phyloP scores from a whole-genome alignment of 768 basidiomycete genomes.

The Pleurotus citrinopileatus region DNA sequence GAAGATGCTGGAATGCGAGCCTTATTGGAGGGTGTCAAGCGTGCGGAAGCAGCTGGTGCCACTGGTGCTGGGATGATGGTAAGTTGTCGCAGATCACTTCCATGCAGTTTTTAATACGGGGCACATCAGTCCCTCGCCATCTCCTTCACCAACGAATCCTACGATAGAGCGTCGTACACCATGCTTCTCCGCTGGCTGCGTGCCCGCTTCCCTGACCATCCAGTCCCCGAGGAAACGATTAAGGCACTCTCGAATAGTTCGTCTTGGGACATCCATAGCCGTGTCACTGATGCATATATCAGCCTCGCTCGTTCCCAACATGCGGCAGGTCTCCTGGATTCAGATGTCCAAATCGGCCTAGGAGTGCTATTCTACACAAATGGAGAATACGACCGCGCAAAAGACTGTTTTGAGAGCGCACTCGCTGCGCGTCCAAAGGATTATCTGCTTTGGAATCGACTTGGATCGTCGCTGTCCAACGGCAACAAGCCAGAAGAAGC shows the following conservation, averaged over 20 bases:
- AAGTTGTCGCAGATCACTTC: slow-evolving; percentile 22
- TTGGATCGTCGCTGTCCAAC: slow-evolving; percentile 94
- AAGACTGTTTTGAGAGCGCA: slow-evolving; percentile 93
- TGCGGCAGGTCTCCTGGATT: slow-evolving; percentile 64
- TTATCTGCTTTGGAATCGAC: slow-evolving; percentile 92
- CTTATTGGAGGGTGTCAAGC: slow-evolving; percentile 65
- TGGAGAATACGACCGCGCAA: slow-evolving; percentile 81
- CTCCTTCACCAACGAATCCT: slow-evolving; percentile 93
- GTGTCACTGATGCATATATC: slow-evolving; percentile 82
- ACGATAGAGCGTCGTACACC: slow-evolving; percentile 81
- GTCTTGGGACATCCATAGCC: slow-evolving; percentile 80
- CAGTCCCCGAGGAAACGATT: slow-evolving; percentile 53
- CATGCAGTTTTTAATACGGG: neutral
- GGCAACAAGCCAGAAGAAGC: slow-evolving; percentile 94
- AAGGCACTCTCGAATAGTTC: slow-evolving; percentile 52
- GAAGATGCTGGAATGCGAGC: slow-evolving; percentile 83
- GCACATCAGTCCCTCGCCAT: slow-evolving; percentile 81
- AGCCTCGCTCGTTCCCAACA: slow-evolving; percentile 82
- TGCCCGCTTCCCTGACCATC: slow-evolving; percentile 57
- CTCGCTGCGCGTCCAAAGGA: slow-evolving; percentile 84
- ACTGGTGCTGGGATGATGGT: slow-evolving; percentile 75
- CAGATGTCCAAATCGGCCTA: slow-evolving; percentile 91
- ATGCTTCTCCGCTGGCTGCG: slow-evolving; percentile 86
- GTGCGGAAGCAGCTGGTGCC: slow-evolving; percentile 62
- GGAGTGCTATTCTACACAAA: slow-evolving; percentile 93